Percentiles rank a stretch among this genome's conserved stretches.
Conservation (phyloP, 2,329 filamentous ascomycete genomes). For the Pseudonectria buxi region DNA sequence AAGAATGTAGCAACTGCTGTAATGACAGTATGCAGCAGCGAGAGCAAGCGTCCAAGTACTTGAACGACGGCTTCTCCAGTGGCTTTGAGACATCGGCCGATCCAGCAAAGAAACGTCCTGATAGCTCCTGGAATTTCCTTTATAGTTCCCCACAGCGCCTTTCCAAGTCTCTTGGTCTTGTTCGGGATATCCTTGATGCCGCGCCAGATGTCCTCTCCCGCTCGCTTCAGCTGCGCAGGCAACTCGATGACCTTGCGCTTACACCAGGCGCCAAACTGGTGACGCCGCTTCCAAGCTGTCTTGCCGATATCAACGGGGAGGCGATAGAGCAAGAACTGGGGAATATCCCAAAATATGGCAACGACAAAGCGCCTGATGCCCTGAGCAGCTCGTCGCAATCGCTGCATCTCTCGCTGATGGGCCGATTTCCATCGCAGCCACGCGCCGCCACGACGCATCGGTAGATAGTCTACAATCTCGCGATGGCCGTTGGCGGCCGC, state of each 20-base stretch:
- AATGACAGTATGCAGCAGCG: constrained; percentile 30
- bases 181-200: constrained; percentile 9
- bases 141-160: constrained; percentile 9
- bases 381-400: constrained; percentile 14
- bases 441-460: constrained; percentile 31
- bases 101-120: constrained; percentile 21
- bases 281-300: constrained; percentile 18
- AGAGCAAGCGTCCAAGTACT: constrained; percentile 21
- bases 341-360: constrained; percentile 25
- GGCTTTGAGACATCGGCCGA: constrained; percentile 22
- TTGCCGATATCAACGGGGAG: constrained; percentile 15
- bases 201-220: constrained; percentile 7
- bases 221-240: constrained; percentile 19
- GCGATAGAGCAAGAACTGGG: constrained; percentile 23
- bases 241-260: constrained; percentile 20
- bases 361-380: constrained; percentile 18
- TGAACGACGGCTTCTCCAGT: constrained; percentile 19
- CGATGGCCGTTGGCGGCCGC: constrained; percentile 34
- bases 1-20: constrained; percentile 30
- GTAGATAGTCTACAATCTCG: constrained; percentile 38
- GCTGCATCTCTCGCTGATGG: constrained; percentile 23
- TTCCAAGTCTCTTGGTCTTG: constrained; percentile 19
- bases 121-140: constrained; percentile 21
- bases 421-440: constrained; percentile 30
- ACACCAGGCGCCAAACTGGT: constrained; percentile 24